Evolutionary conservation across 202 grass and related monocot species (phyloP).

Genomic region (Cymbopogon flexuosus): DNA sequence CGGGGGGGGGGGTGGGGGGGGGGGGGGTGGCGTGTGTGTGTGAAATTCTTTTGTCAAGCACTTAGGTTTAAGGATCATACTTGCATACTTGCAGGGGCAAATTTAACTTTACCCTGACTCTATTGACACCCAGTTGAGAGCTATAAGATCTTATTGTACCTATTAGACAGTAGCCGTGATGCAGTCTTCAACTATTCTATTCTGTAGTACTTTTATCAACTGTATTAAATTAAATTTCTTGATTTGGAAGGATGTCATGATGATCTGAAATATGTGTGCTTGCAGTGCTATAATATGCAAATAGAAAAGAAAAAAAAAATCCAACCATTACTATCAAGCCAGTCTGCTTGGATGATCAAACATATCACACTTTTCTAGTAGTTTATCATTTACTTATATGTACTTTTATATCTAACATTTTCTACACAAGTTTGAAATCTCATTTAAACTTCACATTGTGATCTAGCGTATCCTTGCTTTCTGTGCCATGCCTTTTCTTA

Average conservation of each 20-base stretch:
- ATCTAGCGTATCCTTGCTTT: background rate
- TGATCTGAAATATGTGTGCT: background rate
- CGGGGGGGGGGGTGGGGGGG: too few species aligned
- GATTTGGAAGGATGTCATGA: background rate
- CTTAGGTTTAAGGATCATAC: background rate
- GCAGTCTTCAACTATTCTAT: background rate
- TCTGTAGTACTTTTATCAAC: background rate
- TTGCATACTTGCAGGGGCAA: background rate
- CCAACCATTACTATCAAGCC: background rate
- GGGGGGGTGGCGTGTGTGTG: too few species aligned
- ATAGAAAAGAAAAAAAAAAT: background rate
- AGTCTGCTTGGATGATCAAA: background rate
- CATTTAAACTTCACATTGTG: background rate
- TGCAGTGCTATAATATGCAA: background rate
- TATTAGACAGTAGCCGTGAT: background rate
- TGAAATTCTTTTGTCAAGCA: background rate
- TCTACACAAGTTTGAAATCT: background rate
- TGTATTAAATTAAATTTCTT: conserved; percentile 11
- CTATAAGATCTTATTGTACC: background rate
- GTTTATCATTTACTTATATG: background rate
- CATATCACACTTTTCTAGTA: background rate
- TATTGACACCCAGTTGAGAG: background rate
- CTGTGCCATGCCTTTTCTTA: background rate
- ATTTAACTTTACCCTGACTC: too few species aligned
- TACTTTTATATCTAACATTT: background rate